These are phyloP conservation scores for Wickerhamiella sergipiensis DNA, from an alignment of 805 yeast species.

Conservation along the genomic window DNA sequence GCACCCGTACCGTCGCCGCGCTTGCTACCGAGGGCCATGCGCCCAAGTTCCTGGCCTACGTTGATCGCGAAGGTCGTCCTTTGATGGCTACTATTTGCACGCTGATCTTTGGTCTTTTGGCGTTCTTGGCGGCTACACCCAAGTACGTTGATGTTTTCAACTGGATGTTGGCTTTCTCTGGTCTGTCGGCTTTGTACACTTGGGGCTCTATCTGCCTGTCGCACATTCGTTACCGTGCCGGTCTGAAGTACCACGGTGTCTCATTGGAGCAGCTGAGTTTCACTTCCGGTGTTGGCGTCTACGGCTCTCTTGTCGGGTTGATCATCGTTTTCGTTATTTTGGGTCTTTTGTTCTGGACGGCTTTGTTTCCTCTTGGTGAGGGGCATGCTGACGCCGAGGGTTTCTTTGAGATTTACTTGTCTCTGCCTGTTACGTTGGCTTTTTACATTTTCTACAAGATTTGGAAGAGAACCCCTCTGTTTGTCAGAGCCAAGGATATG, in stretches of 20 bases:
- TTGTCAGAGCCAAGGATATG: conserved; percentile 35
- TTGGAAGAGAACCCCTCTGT: conserved; percentile 28
- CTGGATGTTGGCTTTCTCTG: conserved; percentile 69
- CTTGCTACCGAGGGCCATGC: conserved; percentile 54
- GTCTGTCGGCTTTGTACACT: conserved; percentile 61
- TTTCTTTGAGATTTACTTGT: conserved; percentile 44
- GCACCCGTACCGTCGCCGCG: conserved; percentile 55
- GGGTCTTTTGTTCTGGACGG: conserved; percentile 55
- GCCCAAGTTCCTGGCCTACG: conserved; percentile 47
- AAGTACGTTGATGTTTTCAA: conserved; percentile 39
- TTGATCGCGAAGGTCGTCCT: conserved; percentile 72
- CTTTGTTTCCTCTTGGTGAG: conserved; percentile 39
- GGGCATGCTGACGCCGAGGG: conserved; percentile 22
- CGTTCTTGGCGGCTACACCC: conserved; percentile 49
- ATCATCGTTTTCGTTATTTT: conserved; percentile 37
- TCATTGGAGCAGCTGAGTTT: conserved; percentile 45
- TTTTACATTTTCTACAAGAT: conserved; percentile 41
- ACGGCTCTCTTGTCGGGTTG: conserved; percentile 46
- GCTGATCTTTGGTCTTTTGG: conserved; percentile 38
- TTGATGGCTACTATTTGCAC: conserved; percentile 43
- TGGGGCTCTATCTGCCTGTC: conserved; percentile 66
- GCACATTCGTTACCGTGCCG: conserved; percentile 55
- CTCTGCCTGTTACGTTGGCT: conserved; percentile 30
- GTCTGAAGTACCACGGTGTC: conserved; percentile 52
- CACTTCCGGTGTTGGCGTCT: conserved; percentile 43